Base-by-base conservation (phyloP, 2,329 filamentous ascomycete genomes). In the Coniochaeta sp. region DNA sequence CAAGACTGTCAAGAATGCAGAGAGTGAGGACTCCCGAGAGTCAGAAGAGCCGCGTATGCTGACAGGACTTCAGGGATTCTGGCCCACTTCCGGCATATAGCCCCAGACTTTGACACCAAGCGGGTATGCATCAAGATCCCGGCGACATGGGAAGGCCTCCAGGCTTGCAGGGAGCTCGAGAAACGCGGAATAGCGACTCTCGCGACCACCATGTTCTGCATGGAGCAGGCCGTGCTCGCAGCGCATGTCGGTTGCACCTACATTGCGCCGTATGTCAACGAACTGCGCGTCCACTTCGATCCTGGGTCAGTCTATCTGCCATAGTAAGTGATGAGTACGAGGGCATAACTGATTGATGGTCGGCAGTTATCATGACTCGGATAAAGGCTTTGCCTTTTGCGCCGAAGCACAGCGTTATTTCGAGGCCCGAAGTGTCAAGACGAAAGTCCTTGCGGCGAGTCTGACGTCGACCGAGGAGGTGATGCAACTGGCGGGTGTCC, bases 181-280 rank as follows among this genome's bases (percentile, higher is more conserved):
- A 64, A 68, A 17, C 71, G 75, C 10, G 81, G 82, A 1, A 81
- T 87, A n/a, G 73, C 76, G 1, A 87, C 85, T 0, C 73, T 88
- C 2, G 84, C 83, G 0, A 89, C 86, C 0, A 86, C 83, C 1
- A 73, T 89, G 55, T 89, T 88, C 65, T 82, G 80, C 50, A 77
- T 87, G 65, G 76, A 82, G 44, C 86, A 88, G 67, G 85, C 84
- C 0, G 75, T 76, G 1, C 72, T 87, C 1, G 85, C 86, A 0
- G 80, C 77, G 1, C 79, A 85, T 57, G 81, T 78, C 0, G 76
- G 78, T 4, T 88, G 84, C 64, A 79, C 79, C 0, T 88, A 87
- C 65, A 82, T 89, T 50, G 83, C 85, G 0, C 86, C 86, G 0
- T 89, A 87, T 62, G 82, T 88, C 32, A 87, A 88, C 66, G 84